Percentiles rank a stretch among this genome's conserved stretches.
These are phyloP conservation scores for Xanthoparmelia taractica DNA, from an alignment of 495 filamentous ascomycete species.

Conservation along the genomic window DNA sequence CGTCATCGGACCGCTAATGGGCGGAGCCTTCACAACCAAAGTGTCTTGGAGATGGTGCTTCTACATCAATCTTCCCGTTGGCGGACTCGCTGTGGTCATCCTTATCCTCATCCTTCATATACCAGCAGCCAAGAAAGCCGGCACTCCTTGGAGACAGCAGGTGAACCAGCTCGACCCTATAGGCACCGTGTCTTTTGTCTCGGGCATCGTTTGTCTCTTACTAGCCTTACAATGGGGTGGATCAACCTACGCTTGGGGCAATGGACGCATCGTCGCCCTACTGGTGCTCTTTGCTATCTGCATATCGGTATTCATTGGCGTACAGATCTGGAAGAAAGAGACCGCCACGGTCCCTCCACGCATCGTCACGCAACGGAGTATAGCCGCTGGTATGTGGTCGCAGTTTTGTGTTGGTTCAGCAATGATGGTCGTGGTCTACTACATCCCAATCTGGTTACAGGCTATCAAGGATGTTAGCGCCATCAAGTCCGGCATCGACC, in stretches of 20 bases:
- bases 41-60: conserved; percentile 53
- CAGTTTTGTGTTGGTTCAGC: conserved; percentile 26
- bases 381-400: conserved; percentile 40
- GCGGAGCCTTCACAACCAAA: conserved; percentile 30
- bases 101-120: conserved; percentile 43
- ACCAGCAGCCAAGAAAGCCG: conserved; percentile 30
- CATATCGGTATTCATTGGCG: conserved; percentile 36
- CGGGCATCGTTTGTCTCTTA: conserved; percentile 45
- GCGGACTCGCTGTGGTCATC: conserved; percentile 42
- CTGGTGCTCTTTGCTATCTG: conserved; percentile 43
- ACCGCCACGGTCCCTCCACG: conserved; percentile 49
- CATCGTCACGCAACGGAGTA: conserved; percentile 49
- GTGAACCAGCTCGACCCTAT: conserved; percentile 42
- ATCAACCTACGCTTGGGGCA: conserved; percentile 46
- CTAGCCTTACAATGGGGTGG: conserved; percentile 58
- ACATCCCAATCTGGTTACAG: conserved; percentile 72
- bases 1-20: conserved; percentile 38
- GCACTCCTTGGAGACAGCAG: conserved; percentile 36
- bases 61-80: conserved; percentile 57
- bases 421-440: conserved; percentile 46
- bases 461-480: conserved; percentile 39
- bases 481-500: conserved; percentile 33
- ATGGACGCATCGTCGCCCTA: conserved; percentile 45
- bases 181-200: conserved; percentile 44
- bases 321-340: conserved; percentile 41